Conservation (phyloP, 2,329 filamentous ascomycete genomes). For the Lojkania enalia region DNA sequence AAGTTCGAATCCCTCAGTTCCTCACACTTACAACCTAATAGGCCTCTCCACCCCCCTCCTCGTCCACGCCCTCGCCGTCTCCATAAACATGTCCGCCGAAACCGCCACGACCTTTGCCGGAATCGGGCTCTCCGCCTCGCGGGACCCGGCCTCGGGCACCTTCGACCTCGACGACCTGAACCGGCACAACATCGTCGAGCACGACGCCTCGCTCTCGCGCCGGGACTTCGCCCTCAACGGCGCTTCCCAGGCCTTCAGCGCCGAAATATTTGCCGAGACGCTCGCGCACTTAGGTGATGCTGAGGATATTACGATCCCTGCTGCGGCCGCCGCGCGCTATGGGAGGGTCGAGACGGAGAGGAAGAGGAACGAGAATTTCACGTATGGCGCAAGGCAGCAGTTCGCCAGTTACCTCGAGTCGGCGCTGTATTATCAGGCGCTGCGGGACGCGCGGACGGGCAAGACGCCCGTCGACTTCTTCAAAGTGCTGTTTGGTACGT, state of each 20-base stretch:
- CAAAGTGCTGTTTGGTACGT: constrained; percentile 32
- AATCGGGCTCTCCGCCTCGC: constrained; percentile 17
- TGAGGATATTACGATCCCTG: constrained; percentile 3
- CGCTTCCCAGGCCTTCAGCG: constrained; percentile 26
- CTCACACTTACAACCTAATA: background rate
- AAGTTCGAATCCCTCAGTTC: background rate
- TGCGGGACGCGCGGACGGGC: constrained; percentile 17
- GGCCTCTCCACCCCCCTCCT: constrained; percentile 30
- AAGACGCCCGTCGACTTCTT: constrained; percentile 21
- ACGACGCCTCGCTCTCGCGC: constrained; percentile 40
- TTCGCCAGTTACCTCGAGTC: constrained; percentile 28
- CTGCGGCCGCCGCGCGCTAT: constrained; percentile 15
- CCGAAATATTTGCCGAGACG: constrained; percentile 27
- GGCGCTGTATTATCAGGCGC: constrained; percentile 19
- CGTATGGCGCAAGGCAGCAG: constrained; percentile 13
- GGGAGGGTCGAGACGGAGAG: constrained; percentile 17
- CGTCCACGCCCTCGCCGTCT: constrained; percentile 24
- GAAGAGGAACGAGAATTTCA: constrained; percentile 20
- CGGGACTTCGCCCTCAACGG: constrained; percentile 28
- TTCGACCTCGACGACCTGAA: constrained; percentile 38
- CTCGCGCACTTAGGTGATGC: constrained; percentile 14
- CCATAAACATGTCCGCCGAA: constrained; percentile 38
- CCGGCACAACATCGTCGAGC: constrained; percentile 41
- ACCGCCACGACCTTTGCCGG: constrained; percentile 28
- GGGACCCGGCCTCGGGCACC: constrained; percentile 14